These are phyloP conservation scores for Chlorella sorokiniana DNA, from an alignment of 139 green algal genomes.

Conservation along the genomic window DNA sequence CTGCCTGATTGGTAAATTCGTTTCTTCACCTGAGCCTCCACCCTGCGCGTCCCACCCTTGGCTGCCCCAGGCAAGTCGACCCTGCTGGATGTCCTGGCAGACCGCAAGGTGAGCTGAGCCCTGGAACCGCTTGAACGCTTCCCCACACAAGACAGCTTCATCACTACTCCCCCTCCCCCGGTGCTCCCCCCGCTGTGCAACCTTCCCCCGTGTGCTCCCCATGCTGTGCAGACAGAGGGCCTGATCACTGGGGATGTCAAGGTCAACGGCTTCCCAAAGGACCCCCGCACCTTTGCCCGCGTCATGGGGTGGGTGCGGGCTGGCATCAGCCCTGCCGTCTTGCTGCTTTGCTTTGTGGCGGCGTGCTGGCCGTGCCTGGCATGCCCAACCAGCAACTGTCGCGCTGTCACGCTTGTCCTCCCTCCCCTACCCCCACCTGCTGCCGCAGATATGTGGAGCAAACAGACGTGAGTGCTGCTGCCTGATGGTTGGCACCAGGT, in stretches of 20 bases:
- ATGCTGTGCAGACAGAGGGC: constrained; percentile 14
- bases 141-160: too few species aligned
- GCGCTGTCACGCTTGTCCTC: background rate
- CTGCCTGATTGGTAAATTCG: background rate
- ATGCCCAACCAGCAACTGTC: too few species aligned
- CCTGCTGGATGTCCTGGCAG: constrained; percentile 64
- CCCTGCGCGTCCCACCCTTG: background rate
- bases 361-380: background rate
- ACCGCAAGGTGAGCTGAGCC: constrained; percentile 49
- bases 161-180: background rate
- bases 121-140: background rate
- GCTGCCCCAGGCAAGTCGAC: constrained; percentile 54
- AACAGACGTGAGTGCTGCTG: constrained; percentile 32
- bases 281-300: constrained; percentile 61
- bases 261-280: constrained; percentile 65
- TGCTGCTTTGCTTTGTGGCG: background rate
- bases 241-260: constrained; percentile 56
- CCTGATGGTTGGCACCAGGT: too few species aligned
- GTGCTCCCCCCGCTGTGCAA: background rate
- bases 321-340: background rate
- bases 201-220: background rate
- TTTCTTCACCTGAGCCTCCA: background rate
- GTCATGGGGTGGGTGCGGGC: constrained; percentile 49
- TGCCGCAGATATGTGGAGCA: constrained; percentile 38
- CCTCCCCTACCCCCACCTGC: background rate